phyloP scores from a whole-genome alignment of 176 grass and related monocot species.

The Thalia dealbata region DNA sequence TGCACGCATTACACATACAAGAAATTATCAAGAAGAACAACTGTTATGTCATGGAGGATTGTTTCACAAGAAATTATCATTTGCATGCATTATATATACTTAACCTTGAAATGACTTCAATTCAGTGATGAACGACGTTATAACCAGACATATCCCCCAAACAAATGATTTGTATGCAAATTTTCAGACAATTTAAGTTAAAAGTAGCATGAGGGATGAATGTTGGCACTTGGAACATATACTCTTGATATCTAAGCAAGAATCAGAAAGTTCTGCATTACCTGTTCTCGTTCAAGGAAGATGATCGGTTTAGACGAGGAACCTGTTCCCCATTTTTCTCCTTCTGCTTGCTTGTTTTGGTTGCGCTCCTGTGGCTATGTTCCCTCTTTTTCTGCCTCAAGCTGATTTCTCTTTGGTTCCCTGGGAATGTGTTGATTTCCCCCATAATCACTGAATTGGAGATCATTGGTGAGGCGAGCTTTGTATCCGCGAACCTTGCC shows the following conservation, averaged over 20 bases:
- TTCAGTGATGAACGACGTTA: not conserved
- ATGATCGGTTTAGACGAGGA: conserved; percentile 32
- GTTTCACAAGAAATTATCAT: too few species aligned
- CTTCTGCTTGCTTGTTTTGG: conserved; percentile 35
- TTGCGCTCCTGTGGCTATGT: conserved; percentile 46
- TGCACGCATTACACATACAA: not conserved
- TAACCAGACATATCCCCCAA: not conserved
- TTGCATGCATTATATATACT: too few species aligned
- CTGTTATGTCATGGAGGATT: too few species aligned
- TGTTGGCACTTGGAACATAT: not conserved
- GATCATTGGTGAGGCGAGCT: conserved; percentile 60
- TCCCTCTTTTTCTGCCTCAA: conserved; percentile 48
- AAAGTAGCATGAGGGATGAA: not conserved
- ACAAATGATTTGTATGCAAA: not conserved
- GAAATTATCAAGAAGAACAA: not conserved
- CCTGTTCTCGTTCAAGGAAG: conserved; percentile 69
- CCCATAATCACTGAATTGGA: conserved; percentile 41
- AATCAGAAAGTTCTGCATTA: conserved; percentile 19
- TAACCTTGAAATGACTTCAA: not conserved
- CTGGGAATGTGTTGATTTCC: conserved; percentile 42
- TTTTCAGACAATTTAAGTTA: not conserved
- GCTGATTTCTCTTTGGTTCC: conserved; percentile 38
- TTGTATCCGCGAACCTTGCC: conserved; percentile 69
- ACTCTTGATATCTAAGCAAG: not conserved
- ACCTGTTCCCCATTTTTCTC: conserved; percentile 34